Evolutionary conservation across 192 early-diverging fungal species (phyloP), one percentile per base, ranked within the genome.

Genomic region (Coemansia sp.): DNA sequence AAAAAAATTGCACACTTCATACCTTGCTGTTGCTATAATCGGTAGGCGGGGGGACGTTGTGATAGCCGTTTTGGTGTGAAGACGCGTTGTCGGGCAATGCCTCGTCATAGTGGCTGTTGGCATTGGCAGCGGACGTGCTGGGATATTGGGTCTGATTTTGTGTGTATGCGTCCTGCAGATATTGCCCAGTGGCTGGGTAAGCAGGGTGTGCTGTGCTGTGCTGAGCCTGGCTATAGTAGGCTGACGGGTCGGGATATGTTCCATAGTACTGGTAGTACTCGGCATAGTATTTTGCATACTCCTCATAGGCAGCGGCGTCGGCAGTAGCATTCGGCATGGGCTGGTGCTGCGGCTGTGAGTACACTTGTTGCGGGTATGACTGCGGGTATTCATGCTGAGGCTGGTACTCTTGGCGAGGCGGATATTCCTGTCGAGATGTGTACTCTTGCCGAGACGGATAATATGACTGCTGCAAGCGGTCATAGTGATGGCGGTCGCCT

Each of bases 241-340:
- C 59, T 33, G 76, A 72, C 38, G 72, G 70, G 63, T 79, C 81
- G 20, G 81, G 82, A 16, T 84, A 84, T 11, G 68, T 66, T 33
- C 77, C 82, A 34, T 84, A 84, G 55, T 84, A 79, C 60, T 84
- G 76, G 65, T 84, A 84, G 40, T 84, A 84, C 61, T 84, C 77
- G 5, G 76, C 68, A 67, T 65, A 79, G 34, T 79, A 84, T 27
- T 66, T 64, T 33, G 74, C 64, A 51, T 79, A 84, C 12, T 84
- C 80, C 5, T 75, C 68, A n/a, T 72, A 71, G 5, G 80, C 64
- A 2, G 62, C 65, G 4, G 69, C 31, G 31, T 57, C 66, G 3
- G 65, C 51, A 27, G 38, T 42, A 12, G 74, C 51, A 57, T 15
- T 63, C 59, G 27, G 65, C 16, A n/a, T 52, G 63, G 24, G 47